A percentile compares a stretch with the other conserved stretches of the same genome.
Conservation (phyloP, 768 basidiomycete species). For the Kwoniella sp. region DNA sequence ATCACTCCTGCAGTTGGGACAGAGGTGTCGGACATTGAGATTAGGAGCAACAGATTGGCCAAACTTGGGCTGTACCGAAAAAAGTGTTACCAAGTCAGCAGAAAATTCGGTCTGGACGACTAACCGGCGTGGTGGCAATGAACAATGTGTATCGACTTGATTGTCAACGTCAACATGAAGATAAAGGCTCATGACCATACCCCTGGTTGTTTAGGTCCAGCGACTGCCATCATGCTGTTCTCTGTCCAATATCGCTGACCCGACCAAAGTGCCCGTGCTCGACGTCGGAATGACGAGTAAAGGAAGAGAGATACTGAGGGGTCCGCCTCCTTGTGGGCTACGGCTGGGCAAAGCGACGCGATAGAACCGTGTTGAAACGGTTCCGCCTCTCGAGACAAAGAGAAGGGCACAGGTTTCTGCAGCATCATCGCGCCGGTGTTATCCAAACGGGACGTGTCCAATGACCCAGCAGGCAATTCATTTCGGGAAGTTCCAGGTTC, state of each 20-base stretch:
- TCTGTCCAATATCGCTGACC: too few relatives aligned
- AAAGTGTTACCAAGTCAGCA: background rate
- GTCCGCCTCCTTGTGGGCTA: too few relatives aligned
- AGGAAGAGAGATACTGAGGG: too few relatives aligned
- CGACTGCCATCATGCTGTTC: slow-evolving; percentile 22
- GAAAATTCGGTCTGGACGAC: too few relatives aligned
- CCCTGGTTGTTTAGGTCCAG: slow-evolving; percentile 39
- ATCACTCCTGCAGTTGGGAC: slow-evolving; percentile 91
- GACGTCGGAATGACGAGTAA: background rate
- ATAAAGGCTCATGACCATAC: slow-evolving; percentile 25
- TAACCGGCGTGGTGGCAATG: too few relatives aligned
- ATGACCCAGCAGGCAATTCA: too few relatives aligned
- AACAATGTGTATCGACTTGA: background rate
- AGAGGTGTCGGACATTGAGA: slow-evolving; percentile 62
- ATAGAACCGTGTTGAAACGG: slow-evolving; percentile 13
- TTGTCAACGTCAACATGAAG: background rate
- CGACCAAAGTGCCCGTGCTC: too few relatives aligned
- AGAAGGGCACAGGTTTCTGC: background rate
- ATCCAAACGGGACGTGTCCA: too few relatives aligned
- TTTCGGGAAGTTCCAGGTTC: too few relatives aligned
- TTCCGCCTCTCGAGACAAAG: background rate
- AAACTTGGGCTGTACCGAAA: slow-evolving; percentile 42
- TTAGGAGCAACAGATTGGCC: slow-evolving; percentile 51
- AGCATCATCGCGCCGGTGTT: too few relatives aligned
- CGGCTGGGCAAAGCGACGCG: background rate